phyloP scores from a whole-genome alignment of 306 rosid species.

The Potentilla sterilis region DNA sequence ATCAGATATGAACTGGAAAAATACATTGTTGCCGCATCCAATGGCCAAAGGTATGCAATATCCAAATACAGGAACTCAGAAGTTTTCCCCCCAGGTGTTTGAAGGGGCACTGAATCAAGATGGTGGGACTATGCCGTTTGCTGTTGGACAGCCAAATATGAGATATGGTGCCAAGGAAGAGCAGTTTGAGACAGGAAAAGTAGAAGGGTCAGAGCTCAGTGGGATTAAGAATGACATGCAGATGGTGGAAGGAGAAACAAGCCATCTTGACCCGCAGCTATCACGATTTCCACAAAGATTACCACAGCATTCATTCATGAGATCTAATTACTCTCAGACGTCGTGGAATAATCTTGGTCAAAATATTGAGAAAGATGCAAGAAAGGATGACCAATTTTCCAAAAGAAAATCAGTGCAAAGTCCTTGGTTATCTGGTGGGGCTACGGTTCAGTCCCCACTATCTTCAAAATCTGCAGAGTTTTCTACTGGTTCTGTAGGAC shows the following conservation, averaged over 20 bases:
- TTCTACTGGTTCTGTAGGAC: slow-evolving; percentile 82
- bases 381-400: slow-evolving; percentile 76
- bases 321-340: slow-evolving; percentile 71
- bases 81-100: slow-evolving; percentile 64
- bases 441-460: slow-evolving; percentile 73
- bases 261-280: slow-evolving; percentile 70
- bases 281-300: slow-evolving; percentile 58
- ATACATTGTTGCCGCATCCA: slow-evolving; percentile 59
- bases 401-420: slow-evolving; percentile 78
- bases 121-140: slow-evolving; percentile 42
- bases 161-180: slow-evolving; percentile 76
- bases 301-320: slow-evolving; percentile 50
- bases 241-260: slow-evolving; percentile 55
- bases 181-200: slow-evolving; percentile 67
- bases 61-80: slow-evolving; percentile 55
- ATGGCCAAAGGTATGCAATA: slow-evolving; percentile 69
- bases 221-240: slow-evolving; percentile 54
- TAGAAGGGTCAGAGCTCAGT: slow-evolving; percentile 60
- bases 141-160: slow-evolving; percentile 62
- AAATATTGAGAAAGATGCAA: slow-evolving; percentile 69
- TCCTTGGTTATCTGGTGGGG: slow-evolving; percentile 76
- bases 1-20: slow-evolving; percentile 76
- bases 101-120: slow-evolving; percentile 79
- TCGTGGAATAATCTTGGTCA: slow-evolving; percentile 73
- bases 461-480: slow-evolving; percentile 90